A percentile compares a stretch with the other conserved stretches of the same genome.
phyloP scores from a whole-genome alignment of 73 alveolate species.

The Tetrahymena borealis region DNA sequence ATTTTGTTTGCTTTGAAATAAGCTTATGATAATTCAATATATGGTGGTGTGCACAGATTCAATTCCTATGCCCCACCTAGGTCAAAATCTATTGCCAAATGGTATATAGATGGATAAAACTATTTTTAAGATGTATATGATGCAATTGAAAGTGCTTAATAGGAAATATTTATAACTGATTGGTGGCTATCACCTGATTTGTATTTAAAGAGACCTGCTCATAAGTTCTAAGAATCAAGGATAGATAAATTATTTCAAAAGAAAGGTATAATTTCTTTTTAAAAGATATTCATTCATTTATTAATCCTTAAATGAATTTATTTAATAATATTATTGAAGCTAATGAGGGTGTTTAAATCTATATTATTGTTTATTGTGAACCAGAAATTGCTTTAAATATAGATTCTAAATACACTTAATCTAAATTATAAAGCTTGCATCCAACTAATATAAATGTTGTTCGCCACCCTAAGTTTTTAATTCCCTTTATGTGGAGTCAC shows the following conservation, averaged over 20 bases:
- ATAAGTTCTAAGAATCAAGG: background rate
- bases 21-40: conserved; percentile 18
- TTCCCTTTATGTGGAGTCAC: conserved; percentile 75
- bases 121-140: conserved; percentile 26
- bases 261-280: background rate
- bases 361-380: conserved; percentile 60
- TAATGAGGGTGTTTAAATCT: conserved; percentile 78
- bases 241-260: background rate
- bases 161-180: conserved; percentile 80
- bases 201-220: conserved; percentile 69
- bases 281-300: too few relatives aligned
- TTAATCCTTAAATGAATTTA: too few relatives aligned
- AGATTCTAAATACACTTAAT: conserved; percentile 57
- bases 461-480: conserved; percentile 66
- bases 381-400: conserved; percentile 52
- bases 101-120: conserved; percentile 33
- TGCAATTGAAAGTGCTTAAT: conserved; percentile 51
- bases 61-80: conserved; percentile 48
- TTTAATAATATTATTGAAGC: conserved; percentile 12
- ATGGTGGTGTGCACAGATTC: conserved; percentile 8
- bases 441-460: conserved; percentile 77
- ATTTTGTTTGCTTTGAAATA: conserved; percentile 8
- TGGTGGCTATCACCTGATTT: conserved; percentile 95
- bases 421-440: conserved; percentile 46
- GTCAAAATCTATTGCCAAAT: conserved; percentile 11